phyloP scores from a whole-genome alignment of 2,329 filamentous ascomycete genomes.

The Curvularia eragrostidis region DNA sequence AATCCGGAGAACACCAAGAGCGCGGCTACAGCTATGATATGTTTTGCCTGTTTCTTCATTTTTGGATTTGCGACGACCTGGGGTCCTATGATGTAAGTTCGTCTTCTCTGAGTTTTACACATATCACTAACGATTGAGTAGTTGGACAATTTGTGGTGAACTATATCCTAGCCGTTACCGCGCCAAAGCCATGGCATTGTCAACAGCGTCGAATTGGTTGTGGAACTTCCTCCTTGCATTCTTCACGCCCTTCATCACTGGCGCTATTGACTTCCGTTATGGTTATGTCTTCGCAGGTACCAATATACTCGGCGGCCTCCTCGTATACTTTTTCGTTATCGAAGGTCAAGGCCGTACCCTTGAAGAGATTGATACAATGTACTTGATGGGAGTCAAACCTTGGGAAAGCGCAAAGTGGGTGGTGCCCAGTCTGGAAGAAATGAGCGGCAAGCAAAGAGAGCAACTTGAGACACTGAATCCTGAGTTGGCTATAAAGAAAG shows the following conservation, averaged over 20 bases:
- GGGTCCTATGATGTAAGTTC: slow-evolving; percentile 64
- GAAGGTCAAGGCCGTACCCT: slow-evolving; percentile 75
- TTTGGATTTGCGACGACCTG: slow-evolving; percentile 71
- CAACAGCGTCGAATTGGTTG: slow-evolving; percentile 53
- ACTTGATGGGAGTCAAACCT: slow-evolving; percentile 68
- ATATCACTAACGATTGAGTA: slow-evolving; percentile 44
- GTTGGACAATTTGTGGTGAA: slow-evolving; percentile 70
- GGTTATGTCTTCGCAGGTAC: slow-evolving; percentile 79
- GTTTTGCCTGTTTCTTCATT: slow-evolving; percentile 72
- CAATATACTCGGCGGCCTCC: slow-evolving; percentile 65
- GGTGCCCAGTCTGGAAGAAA: slow-evolving; percentile 33
- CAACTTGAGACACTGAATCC: slow-evolving; percentile 33
- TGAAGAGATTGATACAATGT: slow-evolving; percentile 78
- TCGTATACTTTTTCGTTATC: slow-evolving; percentile 80
- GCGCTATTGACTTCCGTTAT: slow-evolving; percentile 72
- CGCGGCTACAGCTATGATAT: slow-evolving; percentile 63
- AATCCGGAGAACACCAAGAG: slow-evolving; percentile 39
- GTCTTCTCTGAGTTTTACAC: neutral
- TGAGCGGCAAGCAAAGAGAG: slow-evolving; percentile 33
- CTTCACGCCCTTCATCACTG: slow-evolving; percentile 79
- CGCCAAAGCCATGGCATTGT: slow-evolving; percentile 53
- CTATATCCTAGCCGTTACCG: slow-evolving; percentile 66
- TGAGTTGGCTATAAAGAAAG: slow-evolving; percentile 24
- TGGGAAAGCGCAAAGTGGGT: slow-evolving; percentile 66
- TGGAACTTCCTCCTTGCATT: slow-evolving; percentile 61